Base-by-base conservation (phyloP, 2,329 filamentous ascomycete species). In the Botrytis byssoidea region DNA sequence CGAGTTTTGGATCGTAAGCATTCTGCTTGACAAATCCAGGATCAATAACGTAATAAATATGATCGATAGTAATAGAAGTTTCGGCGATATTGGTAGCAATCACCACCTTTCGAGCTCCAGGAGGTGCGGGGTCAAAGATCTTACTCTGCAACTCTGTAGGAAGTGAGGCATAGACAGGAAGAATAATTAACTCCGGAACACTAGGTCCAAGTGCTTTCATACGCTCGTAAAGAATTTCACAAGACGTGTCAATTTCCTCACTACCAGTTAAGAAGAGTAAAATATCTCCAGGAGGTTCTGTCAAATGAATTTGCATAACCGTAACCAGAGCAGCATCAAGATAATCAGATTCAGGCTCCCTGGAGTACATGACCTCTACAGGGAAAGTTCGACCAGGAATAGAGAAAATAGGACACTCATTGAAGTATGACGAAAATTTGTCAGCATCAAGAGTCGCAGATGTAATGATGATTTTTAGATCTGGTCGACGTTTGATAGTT, bases 71-170 rank as follows among this genome's bases (percentile, higher is more conserved):
- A 80, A 99, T 96, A 72, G 94, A 97, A 0, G 96, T 99, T 81
- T 99, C 96, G 0, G 96, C 96, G 80, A 99, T 99, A 79, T 99
- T 99, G 51, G 96, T 99, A 3, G 96, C 96, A 81, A 99, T 97
- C 74, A 99, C 94, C 2, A 98, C 94, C 83, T 99, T 99, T 73
- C 96, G 89, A 71, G 89, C 90, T 25, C 95, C 95, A 0, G 91
- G 87, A 0, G 95, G 94, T 0, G 96, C 93, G 3, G 95, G 95
- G 44, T 99, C 96, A 81, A 99, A 99, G 75, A 99, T 98, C 73
- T 89, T 89, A 78, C 92, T 96, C 81, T 98, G 95, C 86, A 97
- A 95, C 82, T 99, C 97, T 75, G 91, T 94, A 0, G 96, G 96
- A 40, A 99, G 87, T 0, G 94, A 93, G 74, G 95, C 95, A 80